phyloP scores from a whole-genome alignment of 75 land plant species.

The Ceratopteris richardii region DNA sequence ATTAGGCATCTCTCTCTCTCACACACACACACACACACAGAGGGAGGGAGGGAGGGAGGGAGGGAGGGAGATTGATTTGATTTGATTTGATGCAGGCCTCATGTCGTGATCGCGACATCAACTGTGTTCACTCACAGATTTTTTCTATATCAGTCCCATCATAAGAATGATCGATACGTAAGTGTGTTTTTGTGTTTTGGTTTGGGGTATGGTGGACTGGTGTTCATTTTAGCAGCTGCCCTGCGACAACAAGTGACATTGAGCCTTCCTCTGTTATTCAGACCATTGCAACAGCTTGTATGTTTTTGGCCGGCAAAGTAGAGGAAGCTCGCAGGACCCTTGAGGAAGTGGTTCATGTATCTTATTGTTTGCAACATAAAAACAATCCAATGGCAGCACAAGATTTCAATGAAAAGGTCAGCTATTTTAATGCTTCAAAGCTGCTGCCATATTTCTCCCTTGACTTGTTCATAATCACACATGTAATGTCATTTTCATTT shows the following conservation, averaged over 20 bases:
- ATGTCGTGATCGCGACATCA: conserved; percentile 36
- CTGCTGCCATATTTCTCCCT: neutral
- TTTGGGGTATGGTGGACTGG: no score
- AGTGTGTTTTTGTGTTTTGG: no score
- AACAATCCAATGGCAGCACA: conserved; percentile 31
- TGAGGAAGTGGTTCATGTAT: conserved; percentile 22
- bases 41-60: no score
- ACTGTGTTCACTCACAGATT: conserved; percentile 32
- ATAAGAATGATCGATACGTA: conserved; percentile 28
- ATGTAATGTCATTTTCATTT: no score
- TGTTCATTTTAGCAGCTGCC: no score
- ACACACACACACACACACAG: no score
- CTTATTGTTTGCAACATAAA: conserved; percentile 34
- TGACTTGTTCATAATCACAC: neutral
- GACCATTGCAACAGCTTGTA: conserved; percentile 37
- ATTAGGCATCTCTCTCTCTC: no score
- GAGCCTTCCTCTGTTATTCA: no score
- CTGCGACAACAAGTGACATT: no score
- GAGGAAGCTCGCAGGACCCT: conserved; percentile 30
- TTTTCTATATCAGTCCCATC: conserved; percentile 27
- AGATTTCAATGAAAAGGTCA: conserved; percentile 29
- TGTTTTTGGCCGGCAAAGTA: conserved; percentile 43
- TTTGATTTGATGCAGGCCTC: conserved; percentile 23
- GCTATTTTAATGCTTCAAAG: neutral
- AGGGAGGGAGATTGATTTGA: neutral